phyloP scores from a whole-genome alignment of 2,329 filamentous ascomycete genomes.

The Lachnellula occidentalis region DNA sequence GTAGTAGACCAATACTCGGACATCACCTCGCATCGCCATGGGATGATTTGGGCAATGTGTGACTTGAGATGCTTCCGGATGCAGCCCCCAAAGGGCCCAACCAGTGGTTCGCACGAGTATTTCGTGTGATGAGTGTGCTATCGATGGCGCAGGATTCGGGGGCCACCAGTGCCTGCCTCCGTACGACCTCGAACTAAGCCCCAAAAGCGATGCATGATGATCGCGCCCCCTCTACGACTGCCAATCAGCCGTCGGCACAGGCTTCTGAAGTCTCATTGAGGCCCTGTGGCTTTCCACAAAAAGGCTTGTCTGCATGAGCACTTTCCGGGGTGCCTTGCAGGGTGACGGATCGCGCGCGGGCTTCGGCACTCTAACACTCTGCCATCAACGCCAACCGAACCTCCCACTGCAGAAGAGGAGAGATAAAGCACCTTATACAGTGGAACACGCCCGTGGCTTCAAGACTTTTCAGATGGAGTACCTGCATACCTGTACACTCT shows the following conservation, averaged over 20 bases:
- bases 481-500: not conserved
- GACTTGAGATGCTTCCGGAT: not conserved
- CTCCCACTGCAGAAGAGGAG: not conserved
- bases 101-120: not conserved
- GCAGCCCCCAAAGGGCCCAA: not conserved
- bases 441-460: not conserved
- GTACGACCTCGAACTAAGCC: not conserved
- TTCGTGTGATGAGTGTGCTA: not conserved
- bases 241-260: constrained; percentile 20
- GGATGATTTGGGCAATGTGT: not conserved
- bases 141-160: not conserved
- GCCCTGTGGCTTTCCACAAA: not conserved
- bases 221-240: constrained; percentile 3
- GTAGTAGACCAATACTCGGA: not conserved
- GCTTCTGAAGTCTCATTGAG: not conserved
- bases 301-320: constrained; percentile 6
- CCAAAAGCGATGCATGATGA: not conserved
- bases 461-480: not conserved
- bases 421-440: constrained; percentile 1
- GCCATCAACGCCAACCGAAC: not conserved
- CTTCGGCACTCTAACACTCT: constrained; percentile 4
- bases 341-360: constrained; percentile 1
- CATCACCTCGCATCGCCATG: too few species aligned
- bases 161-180: not conserved
- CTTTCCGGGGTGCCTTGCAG: constrained; percentile 19